These are phyloP conservation scores for Panaeolus cyanescens DNA, from an alignment of 768 basidiomycete species.

Conservation along the genomic window DNA sequence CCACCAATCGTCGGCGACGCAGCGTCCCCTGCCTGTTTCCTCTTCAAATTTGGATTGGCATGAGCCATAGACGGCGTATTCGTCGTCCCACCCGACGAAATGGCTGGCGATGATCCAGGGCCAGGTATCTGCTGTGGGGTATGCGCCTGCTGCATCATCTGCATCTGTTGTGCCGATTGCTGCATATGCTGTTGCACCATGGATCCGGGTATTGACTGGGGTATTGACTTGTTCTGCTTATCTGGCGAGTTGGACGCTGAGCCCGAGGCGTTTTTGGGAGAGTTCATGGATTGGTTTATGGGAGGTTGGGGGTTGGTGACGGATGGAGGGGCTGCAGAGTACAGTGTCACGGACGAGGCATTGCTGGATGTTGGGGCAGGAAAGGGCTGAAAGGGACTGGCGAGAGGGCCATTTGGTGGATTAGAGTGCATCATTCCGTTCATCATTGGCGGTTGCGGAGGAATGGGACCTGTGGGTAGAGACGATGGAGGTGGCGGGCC, in stretches of 20 bases:
- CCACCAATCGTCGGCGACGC: slow-evolving; percentile 51
- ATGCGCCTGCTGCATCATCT: slow-evolving; percentile 32
- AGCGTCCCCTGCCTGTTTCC: slow-evolving; percentile 47
- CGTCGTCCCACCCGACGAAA: slow-evolving; percentile 39
- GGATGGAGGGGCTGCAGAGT: slow-evolving; percentile 50
- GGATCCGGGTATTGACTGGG: slow-evolving; percentile 21
- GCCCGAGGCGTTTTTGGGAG: slow-evolving; percentile 52
- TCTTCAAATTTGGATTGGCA: slow-evolving; percentile 51
- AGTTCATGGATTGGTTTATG: slow-evolving; percentile 30
- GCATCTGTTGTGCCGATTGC: slow-evolving; percentile 16
- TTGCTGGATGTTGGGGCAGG: slow-evolving; percentile 12
- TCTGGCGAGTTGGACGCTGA: slow-evolving; percentile 57
- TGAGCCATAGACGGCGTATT: slow-evolving; percentile 48
- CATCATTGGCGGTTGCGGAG: slow-evolving; percentile 15
- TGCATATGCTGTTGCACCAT: slow-evolving; percentile 7
- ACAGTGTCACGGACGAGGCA: slow-evolving; percentile 42
- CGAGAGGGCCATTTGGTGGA: slow-evolving; percentile 10
- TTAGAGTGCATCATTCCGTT: slow-evolving; percentile 15
- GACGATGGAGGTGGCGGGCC: no score
- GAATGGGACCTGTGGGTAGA: background rate
- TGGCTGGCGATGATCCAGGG: slow-evolving; percentile 24
- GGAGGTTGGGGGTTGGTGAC: slow-evolving; percentile 42
- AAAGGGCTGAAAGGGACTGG: slow-evolving; percentile 22
- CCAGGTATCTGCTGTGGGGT: slow-evolving; percentile 21
- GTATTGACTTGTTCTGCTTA: slow-evolving; percentile 66